Base-by-base conservation (phyloP, 2,329 filamentous ascomycete species). In the Elsinoe fawcettii region DNA sequence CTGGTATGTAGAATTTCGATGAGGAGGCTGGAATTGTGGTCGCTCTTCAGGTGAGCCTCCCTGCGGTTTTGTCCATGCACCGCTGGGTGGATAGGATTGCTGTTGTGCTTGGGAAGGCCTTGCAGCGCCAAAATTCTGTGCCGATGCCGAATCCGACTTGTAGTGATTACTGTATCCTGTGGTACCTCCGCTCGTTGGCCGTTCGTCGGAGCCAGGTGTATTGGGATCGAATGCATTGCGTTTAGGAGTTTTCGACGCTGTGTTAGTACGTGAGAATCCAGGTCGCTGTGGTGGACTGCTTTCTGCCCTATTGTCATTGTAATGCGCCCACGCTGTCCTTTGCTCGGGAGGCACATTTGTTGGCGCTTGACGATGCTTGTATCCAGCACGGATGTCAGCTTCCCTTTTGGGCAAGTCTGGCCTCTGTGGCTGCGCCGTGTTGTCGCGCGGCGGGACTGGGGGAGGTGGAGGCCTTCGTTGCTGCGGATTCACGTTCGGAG, bases 131-230 rank as follows among this genome's bases (percentile, higher is more conserved):
- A 23, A 46, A 9, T 14, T 14, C 9, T 14, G n/a, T 23, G 3
- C 11, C 18, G 41, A 9, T 9, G 22, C 54, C 37, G 53, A 39
- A 2, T 34, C 51, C 6, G 59, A 27, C 3, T 59, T 46, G 22
- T 57, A 58, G 25, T 27, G 51, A 36, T 57, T 47, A 22, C 51
- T 60, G 54, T 59, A 61, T 20, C 54, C 54, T 2, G 77, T 77
- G 11, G 76, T 77, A 58, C 75, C 75, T 25, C 63, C 61, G 32
- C 49, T 53, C 20, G 80, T 80, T 66, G 79, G 79, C 34, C 79
- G 75, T 63, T 84, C 81, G 64, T 84, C 81, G 34, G 75, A 79
- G n/a, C 78, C 80, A 30, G 80, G 74, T 5, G 74, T 75, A n/a
- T 75, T 75, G 18, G 82, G 80, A 57, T 82, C 78, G 64, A 83